These are phyloP conservation scores for Pulveroboletus sp. DNA, from an alignment of 768 basidiomycete genomes.

Conservation along the genomic window DNA sequence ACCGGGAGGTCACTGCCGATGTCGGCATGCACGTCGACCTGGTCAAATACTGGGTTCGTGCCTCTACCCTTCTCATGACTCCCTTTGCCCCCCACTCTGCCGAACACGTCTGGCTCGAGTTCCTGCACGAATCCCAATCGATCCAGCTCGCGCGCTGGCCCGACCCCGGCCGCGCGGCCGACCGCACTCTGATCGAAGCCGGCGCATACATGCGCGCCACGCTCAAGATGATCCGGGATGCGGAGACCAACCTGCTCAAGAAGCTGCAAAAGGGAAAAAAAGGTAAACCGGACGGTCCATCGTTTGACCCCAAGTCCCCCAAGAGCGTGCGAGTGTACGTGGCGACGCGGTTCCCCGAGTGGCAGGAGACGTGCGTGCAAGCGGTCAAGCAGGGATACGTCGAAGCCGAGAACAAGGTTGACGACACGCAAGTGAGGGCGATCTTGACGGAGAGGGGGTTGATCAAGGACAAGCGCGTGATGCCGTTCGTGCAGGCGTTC, in stretches of 20 bases:
- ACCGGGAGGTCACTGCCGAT: conserved; percentile 86
- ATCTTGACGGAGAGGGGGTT: conserved; percentile 65
- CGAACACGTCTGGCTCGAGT: conserved; percentile 80
- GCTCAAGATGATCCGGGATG: conserved; percentile 89
- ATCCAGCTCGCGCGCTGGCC: conserved; percentile 88
- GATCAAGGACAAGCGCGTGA: conserved; percentile 92
- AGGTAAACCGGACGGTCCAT: conserved; percentile 38
- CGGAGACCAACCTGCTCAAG: conserved; percentile 75
- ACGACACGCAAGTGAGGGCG: conserved; percentile 76
- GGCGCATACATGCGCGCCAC: conserved; percentile 84
- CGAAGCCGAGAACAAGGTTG: conserved; percentile 57
- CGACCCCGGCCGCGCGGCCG: conserved; percentile 52
- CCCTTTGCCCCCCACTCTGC: conserved; percentile 94
- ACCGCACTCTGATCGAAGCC: conserved; percentile 65
- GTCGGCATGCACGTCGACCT: conserved; percentile 90
- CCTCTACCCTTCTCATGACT: conserved; percentile 71
- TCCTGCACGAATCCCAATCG: conserved; percentile 70
- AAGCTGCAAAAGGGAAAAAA: conserved; percentile 77
- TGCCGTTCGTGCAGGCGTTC: conserved; percentile 93
- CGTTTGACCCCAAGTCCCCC: conserved; percentile 81
- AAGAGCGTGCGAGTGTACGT: conserved; percentile 89
- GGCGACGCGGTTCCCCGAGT: conserved; percentile 85
- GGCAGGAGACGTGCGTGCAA: conserved; percentile 85
- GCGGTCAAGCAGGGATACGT: conserved; percentile 67
- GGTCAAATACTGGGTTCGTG: conserved; percentile 78